These are phyloP conservation scores for Umbelopsis vinacea DNA, from an alignment of 192 early-diverging fungal genomes.

Conservation along the genomic window DNA sequence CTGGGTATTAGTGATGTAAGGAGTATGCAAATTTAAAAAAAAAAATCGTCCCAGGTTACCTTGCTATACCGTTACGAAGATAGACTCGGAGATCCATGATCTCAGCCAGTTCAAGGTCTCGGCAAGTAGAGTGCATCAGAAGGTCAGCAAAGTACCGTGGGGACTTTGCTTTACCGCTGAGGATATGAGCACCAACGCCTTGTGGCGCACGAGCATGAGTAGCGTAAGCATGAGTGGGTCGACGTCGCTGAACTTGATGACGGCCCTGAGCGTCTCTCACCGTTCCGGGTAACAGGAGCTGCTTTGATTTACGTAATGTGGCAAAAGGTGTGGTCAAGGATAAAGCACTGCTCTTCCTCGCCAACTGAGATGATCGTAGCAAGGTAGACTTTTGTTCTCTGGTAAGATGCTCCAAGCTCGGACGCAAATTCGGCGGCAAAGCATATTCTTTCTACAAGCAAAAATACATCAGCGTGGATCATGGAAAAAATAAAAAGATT, in stretches of 20 bases:
- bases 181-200: conserved; percentile 5
- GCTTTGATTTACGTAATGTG: conserved; percentile 18
- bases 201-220: conserved; percentile 12
- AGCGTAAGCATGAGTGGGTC: conserved; percentile 2
- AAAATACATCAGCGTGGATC: not conserved
- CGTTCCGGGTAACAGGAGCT: conserved; percentile 7
- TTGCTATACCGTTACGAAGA: conserved; percentile 33
- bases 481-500: not conserved
- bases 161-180: conserved; percentile 4
- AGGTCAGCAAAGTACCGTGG: conserved; percentile 15
- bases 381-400: conserved; percentile 30
- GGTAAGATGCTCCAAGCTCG: conserved; percentile 27
- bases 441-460: conserved; percentile 31
- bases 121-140: conserved; percentile 17
- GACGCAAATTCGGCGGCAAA: conserved; percentile 21
- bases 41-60: too few relatives aligned
- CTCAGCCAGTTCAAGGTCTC: conserved; percentile 35
- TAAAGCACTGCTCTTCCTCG: conserved; percentile 23
- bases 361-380: conserved; percentile 26
- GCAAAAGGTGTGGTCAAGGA: conserved; percentile 28
- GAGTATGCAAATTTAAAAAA: not conserved
- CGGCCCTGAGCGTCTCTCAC: conserved; percentile 9
- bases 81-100: conserved; percentile 35
- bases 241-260: conserved; percentile 4
- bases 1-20: not conserved